Evolutionary conservation across 192 early-diverging fungal species (phyloP).

Genomic region (Coemansia sp.): DNA sequence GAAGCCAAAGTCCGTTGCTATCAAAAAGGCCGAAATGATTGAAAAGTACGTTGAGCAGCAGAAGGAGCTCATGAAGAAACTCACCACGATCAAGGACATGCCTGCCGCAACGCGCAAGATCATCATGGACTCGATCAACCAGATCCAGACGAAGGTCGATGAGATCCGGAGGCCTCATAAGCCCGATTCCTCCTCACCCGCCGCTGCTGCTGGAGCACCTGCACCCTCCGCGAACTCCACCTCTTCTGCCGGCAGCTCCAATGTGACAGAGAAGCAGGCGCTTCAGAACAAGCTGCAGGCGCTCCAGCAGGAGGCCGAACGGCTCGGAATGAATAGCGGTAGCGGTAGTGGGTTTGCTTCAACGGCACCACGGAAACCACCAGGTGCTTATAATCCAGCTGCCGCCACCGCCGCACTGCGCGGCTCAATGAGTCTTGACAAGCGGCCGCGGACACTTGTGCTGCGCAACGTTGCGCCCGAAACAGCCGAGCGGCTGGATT

Average conservation of each 20-base stretch:
- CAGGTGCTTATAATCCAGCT: constrained; percentile 10
- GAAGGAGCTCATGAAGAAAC: constrained; percentile 48
- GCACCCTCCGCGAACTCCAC: neutral
- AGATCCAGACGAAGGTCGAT: constrained; percentile 46
- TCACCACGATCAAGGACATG: constrained; percentile 44
- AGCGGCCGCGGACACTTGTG: constrained; percentile 42
- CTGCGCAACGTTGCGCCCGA: constrained; percentile 30
- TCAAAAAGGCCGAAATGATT: constrained; percentile 51
- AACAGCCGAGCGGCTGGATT: constrained; percentile 30
- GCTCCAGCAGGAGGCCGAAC: constrained; percentile 31
- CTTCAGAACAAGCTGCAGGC: constrained; percentile 37
- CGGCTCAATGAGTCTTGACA: constrained; percentile 44
- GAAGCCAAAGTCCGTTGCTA: constrained; percentile 44
- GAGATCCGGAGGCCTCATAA: constrained; percentile 27
- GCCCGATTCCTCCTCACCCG: neutral
- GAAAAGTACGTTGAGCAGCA: constrained; percentile 53
- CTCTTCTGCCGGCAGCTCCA: neutral
- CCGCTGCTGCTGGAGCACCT: neutral
- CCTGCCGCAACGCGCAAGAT: constrained; percentile 47
- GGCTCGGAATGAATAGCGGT: constrained; percentile 15
- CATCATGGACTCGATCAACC: constrained; percentile 54
- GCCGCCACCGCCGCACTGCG: constrained; percentile 7
- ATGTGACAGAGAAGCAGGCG: constrained; percentile 26
- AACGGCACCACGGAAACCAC: no score
- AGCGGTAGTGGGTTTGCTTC: neutral